Conservation (phyloP, 177 flowering plant genomes). For the Telopea speciosissima region DNA sequence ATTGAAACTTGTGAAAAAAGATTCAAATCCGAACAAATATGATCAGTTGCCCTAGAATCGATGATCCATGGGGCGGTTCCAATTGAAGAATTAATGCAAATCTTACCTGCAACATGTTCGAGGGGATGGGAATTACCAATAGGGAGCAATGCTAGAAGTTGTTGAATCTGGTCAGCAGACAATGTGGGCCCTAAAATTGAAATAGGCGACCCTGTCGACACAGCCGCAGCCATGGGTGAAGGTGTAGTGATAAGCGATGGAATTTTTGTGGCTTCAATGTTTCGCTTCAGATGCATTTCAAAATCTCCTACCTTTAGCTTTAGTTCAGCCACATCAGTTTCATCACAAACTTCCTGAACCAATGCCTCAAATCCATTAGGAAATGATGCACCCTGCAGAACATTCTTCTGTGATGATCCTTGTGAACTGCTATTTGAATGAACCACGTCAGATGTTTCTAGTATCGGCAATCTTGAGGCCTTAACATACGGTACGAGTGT, state of each 20-base stretch:
- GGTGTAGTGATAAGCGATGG: constrained; percentile 39
- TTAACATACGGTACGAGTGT: background rate
- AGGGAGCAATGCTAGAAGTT: too few species aligned
- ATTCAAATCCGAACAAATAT: too few species aligned
- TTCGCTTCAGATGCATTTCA: constrained; percentile 83
- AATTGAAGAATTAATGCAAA: too few species aligned
- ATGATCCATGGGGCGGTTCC: too few species aligned
- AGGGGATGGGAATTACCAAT: too few species aligned
- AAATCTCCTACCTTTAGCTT: constrained; percentile 52
- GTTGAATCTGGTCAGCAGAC: too few species aligned
- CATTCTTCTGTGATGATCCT: constrained; percentile 32
- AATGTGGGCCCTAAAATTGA: too few species aligned
- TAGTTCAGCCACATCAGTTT: background rate
- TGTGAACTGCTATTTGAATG: constrained; percentile 26
- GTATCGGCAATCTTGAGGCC: constrained; percentile 6
- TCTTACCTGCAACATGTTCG: too few species aligned
- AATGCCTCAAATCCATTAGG: constrained; percentile 56
- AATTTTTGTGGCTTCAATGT: constrained; percentile 40
- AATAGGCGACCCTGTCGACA: too few species aligned
- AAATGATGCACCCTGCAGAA: constrained; percentile 34
- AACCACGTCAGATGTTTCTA: constrained; percentile 17
- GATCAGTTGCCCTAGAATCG: too few species aligned
- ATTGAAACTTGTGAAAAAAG: too few species aligned
- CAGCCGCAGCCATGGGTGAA: too few species aligned
- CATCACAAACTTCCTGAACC: background rate